Percentiles rank a stretch among this genome's conserved stretches.
Conservation (phyloP, 78 protist genomes). For the Protostelium mycophagum region DNA sequence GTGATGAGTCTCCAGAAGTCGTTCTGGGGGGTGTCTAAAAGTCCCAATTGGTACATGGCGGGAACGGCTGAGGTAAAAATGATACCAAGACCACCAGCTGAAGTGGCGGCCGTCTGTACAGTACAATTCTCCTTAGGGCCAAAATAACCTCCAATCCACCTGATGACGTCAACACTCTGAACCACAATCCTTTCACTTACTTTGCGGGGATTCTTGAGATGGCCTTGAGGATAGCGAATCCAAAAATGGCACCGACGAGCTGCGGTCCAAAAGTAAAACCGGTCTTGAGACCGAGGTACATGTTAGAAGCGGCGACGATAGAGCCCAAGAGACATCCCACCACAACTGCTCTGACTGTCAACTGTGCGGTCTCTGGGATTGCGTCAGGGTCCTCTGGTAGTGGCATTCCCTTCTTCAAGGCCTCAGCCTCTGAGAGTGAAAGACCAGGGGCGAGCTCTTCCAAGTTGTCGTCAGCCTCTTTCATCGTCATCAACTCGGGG, state of each 20-base stretch:
- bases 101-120: not conserved
- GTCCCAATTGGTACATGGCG: not conserved
- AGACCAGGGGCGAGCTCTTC: too few species aligned
- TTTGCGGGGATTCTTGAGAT: not conserved
- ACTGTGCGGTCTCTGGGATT: not conserved
- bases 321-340: not conserved
- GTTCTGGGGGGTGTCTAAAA: not conserved
- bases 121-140: not conserved
- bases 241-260: not conserved
- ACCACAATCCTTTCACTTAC: not conserved
- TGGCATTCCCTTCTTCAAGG: too few species aligned
- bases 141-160: not conserved
- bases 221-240: not conserved
- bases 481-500: too few species aligned
- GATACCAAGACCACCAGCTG: not conserved
- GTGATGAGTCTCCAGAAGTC: not conserved
- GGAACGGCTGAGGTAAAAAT: not conserved
- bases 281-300: not conserved
- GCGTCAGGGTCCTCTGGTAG: not conserved
- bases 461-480: too few species aligned
- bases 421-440: too few species aligned
- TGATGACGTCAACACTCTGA: too few species aligned
- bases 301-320: not conserved
- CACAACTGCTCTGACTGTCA: not conserved
- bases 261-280: not conserved